Conservation (phyloP, 371 early-diverging fungal genomes). For the Mucor mucedo region DNA sequence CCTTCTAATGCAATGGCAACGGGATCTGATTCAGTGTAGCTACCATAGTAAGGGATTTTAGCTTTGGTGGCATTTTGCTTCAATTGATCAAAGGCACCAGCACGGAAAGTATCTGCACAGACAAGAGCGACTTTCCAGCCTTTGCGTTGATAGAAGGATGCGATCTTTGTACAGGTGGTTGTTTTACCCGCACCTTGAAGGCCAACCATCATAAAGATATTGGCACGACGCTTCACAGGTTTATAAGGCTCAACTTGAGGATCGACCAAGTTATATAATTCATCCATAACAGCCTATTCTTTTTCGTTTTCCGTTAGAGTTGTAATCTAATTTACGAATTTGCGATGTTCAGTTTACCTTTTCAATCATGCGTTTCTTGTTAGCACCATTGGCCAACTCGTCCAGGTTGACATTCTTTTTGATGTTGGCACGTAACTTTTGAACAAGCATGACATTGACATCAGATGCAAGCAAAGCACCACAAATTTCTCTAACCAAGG, state of each 20-base stretch:
- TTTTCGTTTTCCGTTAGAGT: not conserved
- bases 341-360: slow-evolving; percentile 60
- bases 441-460: slow-evolving; percentile 93
- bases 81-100: slow-evolving; percentile 99
- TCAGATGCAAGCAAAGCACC: slow-evolving; percentile 92
- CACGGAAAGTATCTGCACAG: slow-evolving; percentile 99
- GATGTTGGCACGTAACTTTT: slow-evolving; percentile 86
- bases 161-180: slow-evolving; percentile 99
- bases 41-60: slow-evolving; percentile 96
- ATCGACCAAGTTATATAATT: slow-evolving; percentile 93
- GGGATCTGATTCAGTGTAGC: slow-evolving; percentile 95
- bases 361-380: slow-evolving; percentile 89
- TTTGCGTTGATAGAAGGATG: slow-evolving; percentile 95
- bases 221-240: slow-evolving; percentile 84
- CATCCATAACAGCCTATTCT: slow-evolving; percentile 90
- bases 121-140: slow-evolving; percentile 98
- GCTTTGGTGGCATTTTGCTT: slow-evolving; percentile 99
- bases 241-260: slow-evolving; percentile 90
- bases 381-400: slow-evolving; percentile 77
- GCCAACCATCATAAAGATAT: slow-evolving; percentile 99
- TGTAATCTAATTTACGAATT: not conserved
- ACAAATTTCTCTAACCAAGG: slow-evolving; percentile 87
- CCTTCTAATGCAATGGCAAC: slow-evolving; percentile 96
- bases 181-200: slow-evolving; percentile 99
- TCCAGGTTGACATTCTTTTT: slow-evolving; percentile 84